Evolutionary conservation across 2,329 filamentous ascomycete species (phyloP).

Genomic region (Calonectria hawksworthii): DNA sequence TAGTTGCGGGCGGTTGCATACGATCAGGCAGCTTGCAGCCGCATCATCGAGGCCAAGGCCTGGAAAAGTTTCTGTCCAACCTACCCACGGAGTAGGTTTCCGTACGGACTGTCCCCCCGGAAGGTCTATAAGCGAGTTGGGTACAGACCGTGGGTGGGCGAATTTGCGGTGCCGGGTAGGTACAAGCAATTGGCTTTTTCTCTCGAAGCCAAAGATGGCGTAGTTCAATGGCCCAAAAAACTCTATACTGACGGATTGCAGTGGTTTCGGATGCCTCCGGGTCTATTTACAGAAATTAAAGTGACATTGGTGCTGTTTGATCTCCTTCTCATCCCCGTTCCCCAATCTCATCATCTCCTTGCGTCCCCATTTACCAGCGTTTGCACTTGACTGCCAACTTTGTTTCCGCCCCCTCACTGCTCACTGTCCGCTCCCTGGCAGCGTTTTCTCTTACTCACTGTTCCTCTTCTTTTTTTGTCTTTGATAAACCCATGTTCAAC

Average conservation of each 20-base stretch:
- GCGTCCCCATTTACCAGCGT: constrained; percentile 8
- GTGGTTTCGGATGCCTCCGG: constrained; percentile 4
- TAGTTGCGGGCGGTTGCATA: neutral
- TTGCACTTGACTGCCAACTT: constrained; percentile 6
- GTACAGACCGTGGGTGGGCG: neutral
- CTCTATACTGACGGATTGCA: neutral
- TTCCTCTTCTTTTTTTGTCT: neutral
- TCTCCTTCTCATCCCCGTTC: neutral
- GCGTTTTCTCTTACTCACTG: neutral
- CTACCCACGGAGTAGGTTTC: neutral
- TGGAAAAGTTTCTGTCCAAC: neutral
- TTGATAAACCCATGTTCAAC: constrained; percentile 3
- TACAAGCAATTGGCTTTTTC: neutral
- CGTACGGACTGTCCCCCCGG: neutral
- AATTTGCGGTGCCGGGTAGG: neutral
- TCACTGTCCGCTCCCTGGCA: neutral
- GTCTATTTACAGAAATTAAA: constrained; percentile 14
- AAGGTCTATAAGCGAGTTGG: neutral
- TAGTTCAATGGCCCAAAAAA: neutral
- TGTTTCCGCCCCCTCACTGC: constrained; percentile 3
- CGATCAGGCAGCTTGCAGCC: neutral
- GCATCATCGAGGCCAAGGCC: neutral
- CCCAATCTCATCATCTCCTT: constrained; percentile 7
- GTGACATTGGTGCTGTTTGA: neutral
- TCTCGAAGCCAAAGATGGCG: constrained; percentile 6